Evolutionary conservation across 2,329 filamentous ascomycete genomes (phyloP).

Genomic region (Talaromyces verruculosus): DNA sequence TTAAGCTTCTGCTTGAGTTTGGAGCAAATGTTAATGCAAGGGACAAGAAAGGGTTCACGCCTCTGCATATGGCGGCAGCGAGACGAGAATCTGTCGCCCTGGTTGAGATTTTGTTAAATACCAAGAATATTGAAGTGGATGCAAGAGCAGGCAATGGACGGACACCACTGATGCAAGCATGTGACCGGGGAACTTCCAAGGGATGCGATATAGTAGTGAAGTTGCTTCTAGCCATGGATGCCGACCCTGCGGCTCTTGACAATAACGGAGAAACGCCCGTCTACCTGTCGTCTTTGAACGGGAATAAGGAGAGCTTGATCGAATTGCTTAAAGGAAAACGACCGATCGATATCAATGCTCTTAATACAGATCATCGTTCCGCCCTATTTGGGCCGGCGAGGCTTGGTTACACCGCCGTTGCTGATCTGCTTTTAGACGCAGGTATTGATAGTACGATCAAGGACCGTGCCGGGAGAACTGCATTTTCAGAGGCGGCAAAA

Average conservation of each 20-base stretch:
- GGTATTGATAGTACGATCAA: background rate
- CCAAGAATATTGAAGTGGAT: background rate
- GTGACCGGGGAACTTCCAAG: background rate
- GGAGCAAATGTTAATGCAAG: conserved; percentile 6
- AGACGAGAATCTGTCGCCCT: background rate
- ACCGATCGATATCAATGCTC: background rate
- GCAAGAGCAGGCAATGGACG: conserved; percentile 1
- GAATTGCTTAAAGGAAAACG: background rate
- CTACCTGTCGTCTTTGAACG: background rate
- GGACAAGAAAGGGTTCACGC: conserved; percentile 3
- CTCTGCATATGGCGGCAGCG: conserved; percentile 8
- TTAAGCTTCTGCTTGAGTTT: conserved; percentile 1
- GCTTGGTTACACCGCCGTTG: background rate
- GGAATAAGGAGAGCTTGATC: background rate
- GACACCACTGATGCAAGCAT: background rate
- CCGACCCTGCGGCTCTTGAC: background rate
- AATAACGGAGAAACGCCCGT: background rate
- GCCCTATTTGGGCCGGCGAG: background rate
- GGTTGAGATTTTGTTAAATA: background rate
- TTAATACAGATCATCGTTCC: background rate
- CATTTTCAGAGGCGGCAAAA: background rate
- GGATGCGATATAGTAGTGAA: background rate
- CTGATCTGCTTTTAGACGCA: background rate
- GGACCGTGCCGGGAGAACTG: background rate
- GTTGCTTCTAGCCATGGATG: conserved; percentile 1